phyloP scores from a whole-genome alignment of 2,329 filamentous ascomycete genomes.

The Claviceps sp. region DNA sequence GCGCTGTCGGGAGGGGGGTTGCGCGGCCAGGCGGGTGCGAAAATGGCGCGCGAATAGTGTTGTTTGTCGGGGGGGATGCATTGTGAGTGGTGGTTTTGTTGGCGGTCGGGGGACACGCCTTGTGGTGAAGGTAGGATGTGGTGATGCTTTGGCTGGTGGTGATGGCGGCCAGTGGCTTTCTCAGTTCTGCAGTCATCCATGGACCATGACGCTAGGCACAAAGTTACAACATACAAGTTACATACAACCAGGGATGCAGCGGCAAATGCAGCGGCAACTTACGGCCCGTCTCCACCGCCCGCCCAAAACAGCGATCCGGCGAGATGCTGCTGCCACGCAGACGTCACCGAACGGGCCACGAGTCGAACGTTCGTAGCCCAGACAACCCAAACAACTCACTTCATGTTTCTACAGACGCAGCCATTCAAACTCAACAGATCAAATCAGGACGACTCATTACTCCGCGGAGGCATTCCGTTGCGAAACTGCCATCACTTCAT shows the following conservation, averaged over 20 bases:
- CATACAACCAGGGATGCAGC: too few species aligned
- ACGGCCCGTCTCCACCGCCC: conserved; percentile 7
- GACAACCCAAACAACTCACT: too few species aligned
- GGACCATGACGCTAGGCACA: not conserved
- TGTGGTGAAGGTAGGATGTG: not conserved
- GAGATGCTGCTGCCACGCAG: not conserved
- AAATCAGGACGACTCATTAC: not conserved
- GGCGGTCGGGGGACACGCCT: too few species aligned
- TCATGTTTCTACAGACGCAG: too few species aligned
- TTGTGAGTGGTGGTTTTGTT: not conserved
- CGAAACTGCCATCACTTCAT: not conserved
- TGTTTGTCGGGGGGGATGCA: not conserved
- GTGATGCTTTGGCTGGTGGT: not conserved
- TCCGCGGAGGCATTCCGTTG: not conserved
- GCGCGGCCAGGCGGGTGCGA: conserved; percentile 3
- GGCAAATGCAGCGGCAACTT: too few species aligned
- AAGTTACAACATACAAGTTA: too few species aligned
- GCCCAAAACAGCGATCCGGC: conserved; percentile 2
- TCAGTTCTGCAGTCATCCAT: not conserved
- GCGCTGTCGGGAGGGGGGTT: not conserved
- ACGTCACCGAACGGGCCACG: conserved; percentile 2
- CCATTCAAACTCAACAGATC: too few species aligned
- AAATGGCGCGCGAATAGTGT: conserved; percentile 11
- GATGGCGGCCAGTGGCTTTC: not conserved
- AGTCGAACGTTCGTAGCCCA: too few species aligned